A percentile compares a stretch with the other conserved stretches of the same genome.
phyloP scores from a whole-genome alignment of 2,329 filamentous ascomycete genomes.

The Waltergamsia citrina region DNA sequence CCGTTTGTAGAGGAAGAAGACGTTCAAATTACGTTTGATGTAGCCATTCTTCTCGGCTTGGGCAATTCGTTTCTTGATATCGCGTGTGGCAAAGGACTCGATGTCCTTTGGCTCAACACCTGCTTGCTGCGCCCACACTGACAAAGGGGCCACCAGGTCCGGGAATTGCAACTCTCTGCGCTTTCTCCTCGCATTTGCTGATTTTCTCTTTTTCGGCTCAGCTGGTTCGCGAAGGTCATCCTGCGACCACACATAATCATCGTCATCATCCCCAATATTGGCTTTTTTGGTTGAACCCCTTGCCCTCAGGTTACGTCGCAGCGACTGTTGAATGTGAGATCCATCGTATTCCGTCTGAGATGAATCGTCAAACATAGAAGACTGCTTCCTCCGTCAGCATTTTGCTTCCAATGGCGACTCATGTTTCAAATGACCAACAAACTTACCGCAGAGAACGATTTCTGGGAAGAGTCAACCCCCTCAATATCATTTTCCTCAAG shows the following conservation, averaged over 20 bases:
- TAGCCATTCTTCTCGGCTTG: slow-evolving; percentile 1
- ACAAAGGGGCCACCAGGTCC: slow-evolving; percentile 3
- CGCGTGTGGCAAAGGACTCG: slow-evolving; percentile 1
- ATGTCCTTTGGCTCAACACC: slow-evolving; percentile 1
- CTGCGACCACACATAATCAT: neutral
- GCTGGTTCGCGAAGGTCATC: neutral
- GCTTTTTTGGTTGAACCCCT: no score
- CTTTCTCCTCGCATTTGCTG: neutral
- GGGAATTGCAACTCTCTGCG: neutral
- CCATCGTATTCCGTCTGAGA: no score
- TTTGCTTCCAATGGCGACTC: no score
- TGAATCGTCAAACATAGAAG: no score
- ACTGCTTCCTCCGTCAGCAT: no score
- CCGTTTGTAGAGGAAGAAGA: slow-evolving; percentile 4
- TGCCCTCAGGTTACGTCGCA: no score
- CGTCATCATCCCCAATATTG: neutral
- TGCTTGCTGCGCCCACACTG: neutral
- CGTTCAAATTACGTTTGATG: slow-evolving; percentile 4
- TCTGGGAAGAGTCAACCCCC: no score
- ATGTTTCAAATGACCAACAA: no score
- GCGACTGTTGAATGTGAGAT: no score
- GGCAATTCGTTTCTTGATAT: slow-evolving; percentile 3
- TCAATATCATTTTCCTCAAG: neutral
- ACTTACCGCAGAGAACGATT: no score
- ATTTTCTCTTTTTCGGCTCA: neutral